Conservation (phyloP, 306 rosid species). For the Prunus mira region DNA sequence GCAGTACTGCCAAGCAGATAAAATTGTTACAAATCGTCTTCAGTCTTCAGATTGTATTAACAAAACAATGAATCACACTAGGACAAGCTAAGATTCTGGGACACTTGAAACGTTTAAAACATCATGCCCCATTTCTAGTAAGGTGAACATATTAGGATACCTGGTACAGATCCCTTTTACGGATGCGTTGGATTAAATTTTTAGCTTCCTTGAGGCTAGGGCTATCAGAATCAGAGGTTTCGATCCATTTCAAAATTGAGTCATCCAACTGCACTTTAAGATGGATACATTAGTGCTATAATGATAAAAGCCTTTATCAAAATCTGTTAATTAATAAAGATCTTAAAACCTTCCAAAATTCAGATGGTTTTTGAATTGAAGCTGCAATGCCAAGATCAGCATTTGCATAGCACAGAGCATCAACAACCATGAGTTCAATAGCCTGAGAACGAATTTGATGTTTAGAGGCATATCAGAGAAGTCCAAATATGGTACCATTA, state of each 20-base stretch:
- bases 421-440: constrained; percentile 83
- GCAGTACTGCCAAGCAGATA: constrained; percentile 60
- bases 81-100: neutral
- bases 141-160: constrained; percentile 16
- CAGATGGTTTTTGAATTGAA: constrained; percentile 46
- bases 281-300: neutral
- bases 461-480: neutral
- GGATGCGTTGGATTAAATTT: constrained; percentile 69
- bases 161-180: constrained; percentile 87
- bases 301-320: neutral
- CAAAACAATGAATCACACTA: neutral
- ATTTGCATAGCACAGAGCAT: constrained; percentile 73
- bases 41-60: neutral
- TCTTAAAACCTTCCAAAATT: constrained; percentile 77
- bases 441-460: constrained; percentile 47
- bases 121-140: neutral
- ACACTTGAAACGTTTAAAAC: neutral
- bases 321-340: constrained; percentile 17
- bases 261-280: constrained; percentile 77
- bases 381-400: constrained; percentile 50
- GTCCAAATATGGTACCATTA: neutral
- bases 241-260: constrained; percentile 65
- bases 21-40: neutral
- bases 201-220: constrained; percentile 62
- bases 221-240: constrained; percentile 51